Evolutionary conservation across 176 grass and related monocot species (phyloP), one percentile per base, ranked within the genome.

Genomic region (Oryza longistaminata): DNA sequence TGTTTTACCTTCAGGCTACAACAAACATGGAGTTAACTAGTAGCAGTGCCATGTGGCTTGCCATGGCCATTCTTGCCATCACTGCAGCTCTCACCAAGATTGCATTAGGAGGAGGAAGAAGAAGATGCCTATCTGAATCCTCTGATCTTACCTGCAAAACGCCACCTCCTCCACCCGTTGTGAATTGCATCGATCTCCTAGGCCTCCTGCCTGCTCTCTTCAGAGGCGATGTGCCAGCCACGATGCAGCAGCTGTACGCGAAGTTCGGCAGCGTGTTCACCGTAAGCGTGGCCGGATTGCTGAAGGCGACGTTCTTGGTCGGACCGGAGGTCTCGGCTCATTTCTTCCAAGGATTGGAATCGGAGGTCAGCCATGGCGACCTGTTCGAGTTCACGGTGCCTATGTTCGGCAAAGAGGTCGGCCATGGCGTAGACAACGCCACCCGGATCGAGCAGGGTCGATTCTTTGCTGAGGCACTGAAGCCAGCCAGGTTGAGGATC

Each of bases 241-340:
- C 87, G 75, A 62, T 88, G 9, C 58, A 62, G 5, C 52, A 83
- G 14, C 60, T 83, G 34, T 86, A 91, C 60, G 9, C 4, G 14
- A 88, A 77, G 74, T 46, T 88, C 0, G 88, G 92, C 22, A 81
- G 79, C 35, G 92, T 88, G 25, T 91, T 91, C 82, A 91, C 70
- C 3, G 8, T 86, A 4, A 86, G 74, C n/a, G 14, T 84, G 6
- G 7, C 86, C 37, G 71, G 79, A 11, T 14, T 25, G 33, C 55
- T 61, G 55, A 82, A 45, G 22, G 25, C 86, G 19, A 90, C 88
- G 21, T 79, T 88, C 52, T 48, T 93, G 53, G 45, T 90, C 1
- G 91, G 85, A 1, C 78, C 88, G 0, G 85, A 90, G 69, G 85
- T 86, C 0, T 90, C 82, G 3, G 71, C 25, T 7, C 74, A 86